phyloP scores from a whole-genome alignment of 2,329 filamentous ascomycete genomes.

The Emmonsiellopsis sp. region DNA sequence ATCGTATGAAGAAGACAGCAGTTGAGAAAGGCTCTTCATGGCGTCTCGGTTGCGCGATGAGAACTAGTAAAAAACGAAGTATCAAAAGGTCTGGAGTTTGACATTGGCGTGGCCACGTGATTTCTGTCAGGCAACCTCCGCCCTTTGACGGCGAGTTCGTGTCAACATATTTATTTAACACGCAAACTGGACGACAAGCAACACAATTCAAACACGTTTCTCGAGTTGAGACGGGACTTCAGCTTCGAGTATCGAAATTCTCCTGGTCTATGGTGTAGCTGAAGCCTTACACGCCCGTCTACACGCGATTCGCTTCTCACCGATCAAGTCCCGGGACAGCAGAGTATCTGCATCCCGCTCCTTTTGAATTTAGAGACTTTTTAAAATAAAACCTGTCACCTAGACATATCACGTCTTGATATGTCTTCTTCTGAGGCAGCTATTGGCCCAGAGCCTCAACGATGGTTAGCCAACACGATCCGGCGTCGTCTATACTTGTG shows the following conservation, averaged over 20 bases:
- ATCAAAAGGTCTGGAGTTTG: neutral
- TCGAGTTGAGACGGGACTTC: neutral
- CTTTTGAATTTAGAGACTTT: no score
- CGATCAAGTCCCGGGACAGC: no score
- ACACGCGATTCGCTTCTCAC: no score
- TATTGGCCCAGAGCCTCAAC: slow-evolving; percentile 3
- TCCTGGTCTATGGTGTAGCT: neutral
- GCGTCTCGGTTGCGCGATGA: no score
- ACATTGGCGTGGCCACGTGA: neutral
- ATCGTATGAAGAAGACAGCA: neutral
- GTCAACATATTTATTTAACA: no score
- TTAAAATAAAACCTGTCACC: no score
- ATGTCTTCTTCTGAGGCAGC: neutral
- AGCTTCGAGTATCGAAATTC: neutral
- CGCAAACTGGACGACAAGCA: neutral
- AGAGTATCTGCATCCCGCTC: no score
- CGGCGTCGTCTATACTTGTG: slow-evolving; percentile 6
- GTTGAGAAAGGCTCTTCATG: no score
- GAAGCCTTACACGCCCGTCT: no score
- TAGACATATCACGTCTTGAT: neutral
- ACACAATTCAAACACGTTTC: neutral
- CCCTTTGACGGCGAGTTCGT: no score
- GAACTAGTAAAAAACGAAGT: neutral
- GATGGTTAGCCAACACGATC: slow-evolving; percentile 18
- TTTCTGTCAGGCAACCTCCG: neutral